A percentile compares a stretch with the other conserved stretches of the same genome.
phyloP scores from a whole-genome alignment of 768 basidiomycete genomes.

The Chalciporus piperatus region DNA sequence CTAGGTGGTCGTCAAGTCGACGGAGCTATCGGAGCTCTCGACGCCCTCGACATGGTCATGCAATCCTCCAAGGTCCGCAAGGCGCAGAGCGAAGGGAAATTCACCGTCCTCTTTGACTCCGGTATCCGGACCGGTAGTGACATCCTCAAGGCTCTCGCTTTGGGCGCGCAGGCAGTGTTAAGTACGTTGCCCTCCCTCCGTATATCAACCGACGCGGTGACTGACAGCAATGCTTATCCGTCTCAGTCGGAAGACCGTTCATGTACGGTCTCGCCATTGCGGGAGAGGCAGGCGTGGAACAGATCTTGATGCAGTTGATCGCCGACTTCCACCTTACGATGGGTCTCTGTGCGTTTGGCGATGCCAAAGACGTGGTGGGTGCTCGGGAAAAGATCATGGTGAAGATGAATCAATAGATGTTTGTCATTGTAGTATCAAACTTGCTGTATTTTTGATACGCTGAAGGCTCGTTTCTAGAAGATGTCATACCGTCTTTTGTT shows the following conservation, averaged over 20 bases:
- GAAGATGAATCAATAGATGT: conserved; percentile 16
- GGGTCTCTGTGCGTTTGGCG: conserved; percentile 40
- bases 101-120: conserved; percentile 69
- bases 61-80: conserved; percentile 54
- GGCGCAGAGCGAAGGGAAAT: conserved; percentile 56
- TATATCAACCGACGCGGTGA: neutral
- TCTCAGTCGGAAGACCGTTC: conserved; percentile 39
- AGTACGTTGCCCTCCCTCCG: conserved; percentile 23
- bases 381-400: conserved; percentile 34
- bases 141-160: conserved; percentile 51
- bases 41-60: conserved; percentile 66
- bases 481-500: too few relatives aligned
- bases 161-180: conserved; percentile 54
- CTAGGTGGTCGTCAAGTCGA: conserved; percentile 75
- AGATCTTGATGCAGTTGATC: conserved; percentile 43
- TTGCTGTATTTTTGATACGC: neutral
- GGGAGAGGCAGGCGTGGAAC: conserved; percentile 48
- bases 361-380: conserved; percentile 36
- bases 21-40: conserved; percentile 71
- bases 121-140: conserved; percentile 57
- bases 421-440: too few relatives aligned
- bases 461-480: neutral
- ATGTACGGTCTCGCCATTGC: conserved; percentile 49
- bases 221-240: neutral
- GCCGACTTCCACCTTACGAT: conserved; percentile 44